Conservation (phyloP, 192 early-diverging fungal species). For the Backusella tarrabulga region DNA sequence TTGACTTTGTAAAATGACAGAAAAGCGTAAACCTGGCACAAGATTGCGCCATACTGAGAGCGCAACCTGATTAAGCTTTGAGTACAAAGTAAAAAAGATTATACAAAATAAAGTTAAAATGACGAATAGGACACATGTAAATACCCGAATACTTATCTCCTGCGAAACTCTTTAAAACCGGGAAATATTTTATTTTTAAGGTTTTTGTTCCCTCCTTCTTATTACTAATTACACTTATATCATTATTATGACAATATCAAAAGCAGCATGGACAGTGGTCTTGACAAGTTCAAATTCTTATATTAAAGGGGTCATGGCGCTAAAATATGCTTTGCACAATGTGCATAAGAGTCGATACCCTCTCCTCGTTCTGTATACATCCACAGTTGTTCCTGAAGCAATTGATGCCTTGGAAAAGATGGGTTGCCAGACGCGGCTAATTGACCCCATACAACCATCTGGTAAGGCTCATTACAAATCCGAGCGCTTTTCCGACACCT, state of each 20-base stretch:
- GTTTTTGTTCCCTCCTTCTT: background rate
- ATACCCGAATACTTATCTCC: background rate
- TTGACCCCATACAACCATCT: slow-evolving; percentile 22
- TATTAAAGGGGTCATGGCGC: slow-evolving; percentile 16
- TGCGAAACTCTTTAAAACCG: background rate
- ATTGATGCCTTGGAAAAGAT: background rate
- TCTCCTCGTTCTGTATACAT: slow-evolving; percentile 34
- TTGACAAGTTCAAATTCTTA: slow-evolving; percentile 23
- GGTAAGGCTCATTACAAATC: slow-evolving; percentile 20
- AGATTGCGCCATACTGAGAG: background rate
- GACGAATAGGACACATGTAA: background rate
- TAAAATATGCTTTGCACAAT: slow-evolving; percentile 16
- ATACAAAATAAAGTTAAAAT: background rate
- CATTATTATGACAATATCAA: background rate
- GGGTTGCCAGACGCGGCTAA: slow-evolving; percentile 14
- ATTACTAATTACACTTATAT: background rate
- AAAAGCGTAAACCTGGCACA: background rate
- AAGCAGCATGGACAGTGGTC: slow-evolving; percentile 23
- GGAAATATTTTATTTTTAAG: background rate
- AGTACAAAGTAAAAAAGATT: background rate
- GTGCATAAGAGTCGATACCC: slow-evolving; percentile 29
- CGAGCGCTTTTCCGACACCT: slow-evolving; percentile 33
- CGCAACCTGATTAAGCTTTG: background rate
- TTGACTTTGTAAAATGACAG: background rate
- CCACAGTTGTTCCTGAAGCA: background rate